These are phyloP conservation scores for Phascolomyces articulosus DNA, from an alignment of 371 early-diverging fungal genomes.

Conservation along the genomic window DNA sequence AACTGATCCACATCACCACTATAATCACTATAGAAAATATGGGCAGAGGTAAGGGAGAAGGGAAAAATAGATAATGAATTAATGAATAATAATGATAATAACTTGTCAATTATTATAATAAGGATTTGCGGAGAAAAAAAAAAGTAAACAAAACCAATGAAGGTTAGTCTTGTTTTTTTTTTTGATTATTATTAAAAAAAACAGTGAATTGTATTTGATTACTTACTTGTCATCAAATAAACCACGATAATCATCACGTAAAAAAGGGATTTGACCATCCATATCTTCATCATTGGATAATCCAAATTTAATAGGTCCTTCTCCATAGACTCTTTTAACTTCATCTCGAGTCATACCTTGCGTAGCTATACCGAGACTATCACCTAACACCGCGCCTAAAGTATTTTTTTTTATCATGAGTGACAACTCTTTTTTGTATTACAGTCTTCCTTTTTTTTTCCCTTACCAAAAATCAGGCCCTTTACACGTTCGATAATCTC, in stretches of 20 bases:
- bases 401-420: background rate
- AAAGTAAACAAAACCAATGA: slow-evolving; percentile 4
- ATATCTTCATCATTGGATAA: slow-evolving; percentile 35
- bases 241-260: slow-evolving; percentile 37
- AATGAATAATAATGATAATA: no score
- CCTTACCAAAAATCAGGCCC: slow-evolving; percentile 53
- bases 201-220: background rate
- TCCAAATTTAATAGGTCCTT: slow-evolving; percentile 66
- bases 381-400: slow-evolving; percentile 68
- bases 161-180: no score
- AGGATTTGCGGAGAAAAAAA: slow-evolving; percentile 32
- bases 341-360: slow-evolving; percentile 62
- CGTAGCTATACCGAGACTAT: slow-evolving; percentile 71
- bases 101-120: background rate
- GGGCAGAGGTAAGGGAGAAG: no score
- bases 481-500: slow-evolving; percentile 50
- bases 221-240: slow-evolving; percentile 51
- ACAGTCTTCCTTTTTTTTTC: no score
- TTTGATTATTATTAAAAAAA: background rate
- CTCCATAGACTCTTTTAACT: slow-evolving; percentile 50
- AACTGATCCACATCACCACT: slow-evolving; percentile 74
- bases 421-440: background rate
- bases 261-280: slow-evolving; percentile 32
- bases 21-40: slow-evolving; percentile 66
- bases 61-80: no score